Percentiles rank a stretch among this genome's conserved stretches.
These are phyloP conservation scores for Garcia nutans DNA, from an alignment of 345 rosid genomes.

Conservation along the genomic window DNA sequence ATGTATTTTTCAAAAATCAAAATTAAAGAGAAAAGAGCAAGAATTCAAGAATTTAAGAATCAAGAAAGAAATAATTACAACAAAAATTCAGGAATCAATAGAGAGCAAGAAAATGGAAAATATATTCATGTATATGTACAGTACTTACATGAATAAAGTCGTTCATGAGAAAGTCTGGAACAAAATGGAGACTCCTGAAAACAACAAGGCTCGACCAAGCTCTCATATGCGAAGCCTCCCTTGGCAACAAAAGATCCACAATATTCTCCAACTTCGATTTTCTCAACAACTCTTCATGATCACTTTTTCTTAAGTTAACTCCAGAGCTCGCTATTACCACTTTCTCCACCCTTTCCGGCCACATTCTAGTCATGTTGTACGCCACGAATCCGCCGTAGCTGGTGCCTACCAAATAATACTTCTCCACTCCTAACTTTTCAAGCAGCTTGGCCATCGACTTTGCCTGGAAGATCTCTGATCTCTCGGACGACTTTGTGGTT, in stretches of 20 bases:
- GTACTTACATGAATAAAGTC: conserved; percentile 58
- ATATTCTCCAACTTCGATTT: conserved; percentile 47
- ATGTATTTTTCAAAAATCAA: no score
- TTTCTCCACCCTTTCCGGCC: conserved; percentile 68
- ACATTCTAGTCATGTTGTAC: conserved; percentile 68
- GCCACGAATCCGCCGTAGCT: conserved; percentile 95
- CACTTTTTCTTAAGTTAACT: conserved; percentile 51
- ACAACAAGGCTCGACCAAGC: conserved; percentile 50
- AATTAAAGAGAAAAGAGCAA: no score
- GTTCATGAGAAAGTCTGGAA: conserved; percentile 61
- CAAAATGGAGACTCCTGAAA: conserved; percentile 29
- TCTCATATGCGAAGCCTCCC: conserved; percentile 51
- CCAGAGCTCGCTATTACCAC: conserved; percentile 91
- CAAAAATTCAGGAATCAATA: no score
- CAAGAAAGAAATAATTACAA: no score
- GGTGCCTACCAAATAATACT: conserved; percentile 62
- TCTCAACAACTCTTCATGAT: conserved; percentile 46
- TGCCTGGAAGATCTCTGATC: conserved; percentile 89
- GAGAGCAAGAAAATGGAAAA: neutral
- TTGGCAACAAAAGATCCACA: conserved; percentile 72
- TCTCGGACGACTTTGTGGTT: conserved; percentile 45
- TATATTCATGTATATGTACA: neutral
- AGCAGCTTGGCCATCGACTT: conserved; percentile 49
- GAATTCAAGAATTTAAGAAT: no score
- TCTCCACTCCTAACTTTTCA: conserved; percentile 44